Percentiles rank a stretch among this genome's conserved stretches.
Evolutionary conservation across 2,329 filamentous ascomycete species (phyloP).

Genomic region (Pseudogymnoascus sp.): DNA sequence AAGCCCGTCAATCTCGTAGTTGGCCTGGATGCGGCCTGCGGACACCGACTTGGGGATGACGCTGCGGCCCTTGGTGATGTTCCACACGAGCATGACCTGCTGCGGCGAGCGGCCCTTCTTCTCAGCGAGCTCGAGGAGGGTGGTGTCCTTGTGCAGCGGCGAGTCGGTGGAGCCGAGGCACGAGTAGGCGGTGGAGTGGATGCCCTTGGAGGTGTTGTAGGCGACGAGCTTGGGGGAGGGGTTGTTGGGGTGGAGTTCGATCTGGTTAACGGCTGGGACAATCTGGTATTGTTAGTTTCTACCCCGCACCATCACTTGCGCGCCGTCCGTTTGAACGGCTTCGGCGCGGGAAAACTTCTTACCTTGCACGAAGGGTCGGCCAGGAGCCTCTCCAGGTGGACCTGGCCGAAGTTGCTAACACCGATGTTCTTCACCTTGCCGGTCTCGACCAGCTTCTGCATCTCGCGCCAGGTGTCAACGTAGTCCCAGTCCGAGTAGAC

Average conservation of each 20-base stretch:
- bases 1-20: constrained; percentile 46
- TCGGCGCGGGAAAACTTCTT: constrained; percentile 12
- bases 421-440: constrained; percentile 75
- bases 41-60: constrained; percentile 83
- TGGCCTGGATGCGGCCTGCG: constrained; percentile 62
- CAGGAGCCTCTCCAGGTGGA: constrained; percentile 70
- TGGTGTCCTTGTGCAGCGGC: constrained; percentile 58
- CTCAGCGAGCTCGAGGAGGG: constrained; percentile 54
- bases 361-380: constrained; percentile 56
- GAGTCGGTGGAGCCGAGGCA: constrained; percentile 65
- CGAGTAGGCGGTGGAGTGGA: constrained; percentile 68
- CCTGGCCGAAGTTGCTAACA: constrained; percentile 79
- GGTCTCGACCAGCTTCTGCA: constrained; percentile 60
- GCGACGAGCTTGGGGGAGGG: constrained; percentile 71
- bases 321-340: neutral
- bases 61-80: constrained; percentile 69
- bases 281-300: constrained; percentile 30
- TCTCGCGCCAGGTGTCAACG: constrained; percentile 66
- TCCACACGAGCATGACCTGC: constrained; percentile 75
- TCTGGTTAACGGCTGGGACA: constrained; percentile 67
- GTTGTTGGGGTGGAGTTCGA: constrained; percentile 74
- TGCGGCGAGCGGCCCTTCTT: constrained; percentile 61
- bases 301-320: neutral
- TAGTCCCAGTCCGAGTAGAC: constrained; percentile 73
- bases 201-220: constrained; percentile 64